phyloP scores from a whole-genome alignment of 257 asterid species.

The Solanum virginianum region DNA sequence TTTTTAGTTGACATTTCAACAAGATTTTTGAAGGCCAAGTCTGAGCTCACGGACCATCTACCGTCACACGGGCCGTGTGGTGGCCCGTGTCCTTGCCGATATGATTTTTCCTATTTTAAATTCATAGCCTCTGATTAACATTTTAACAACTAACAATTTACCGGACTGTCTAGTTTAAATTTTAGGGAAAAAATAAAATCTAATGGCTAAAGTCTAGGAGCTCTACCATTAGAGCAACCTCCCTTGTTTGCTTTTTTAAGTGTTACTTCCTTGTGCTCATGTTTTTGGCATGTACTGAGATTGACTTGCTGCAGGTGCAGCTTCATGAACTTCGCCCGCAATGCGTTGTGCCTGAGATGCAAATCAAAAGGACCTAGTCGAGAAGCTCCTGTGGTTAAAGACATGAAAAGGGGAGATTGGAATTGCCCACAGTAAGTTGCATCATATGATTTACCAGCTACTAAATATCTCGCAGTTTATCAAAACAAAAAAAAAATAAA shows the following conservation, averaged over 20 bases:
- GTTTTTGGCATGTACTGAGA: background rate
- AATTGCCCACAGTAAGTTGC: conserved; percentile 55
- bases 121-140: no score
- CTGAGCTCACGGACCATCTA: no score
- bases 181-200: no score
- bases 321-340: conserved; percentile 67
- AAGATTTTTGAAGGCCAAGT: no score
- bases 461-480: background rate
- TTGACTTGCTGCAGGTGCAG: conserved; percentile 56
- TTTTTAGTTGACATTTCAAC: no score
- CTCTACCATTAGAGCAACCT: background rate
- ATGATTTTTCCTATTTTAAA: no score
- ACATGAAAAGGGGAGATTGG: conserved; percentile 80
- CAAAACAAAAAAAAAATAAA: background rate
- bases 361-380: conserved; percentile 29
- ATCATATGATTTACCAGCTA: background rate
- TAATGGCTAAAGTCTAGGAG: background rate
- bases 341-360: conserved; percentile 54
- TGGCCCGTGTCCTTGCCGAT: no score
- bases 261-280: background rate
- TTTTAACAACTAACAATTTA: no score
- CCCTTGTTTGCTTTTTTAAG: background rate
- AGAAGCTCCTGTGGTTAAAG: conserved; percentile 7
- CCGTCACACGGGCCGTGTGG: no score
- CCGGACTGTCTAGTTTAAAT: no score